A percentile compares a stretch with the other conserved stretches of the same genome.
Evolutionary conservation across 2,329 filamentous ascomycete genomes (phyloP).

Genomic region (Colletotrichum trifolii): DNA sequence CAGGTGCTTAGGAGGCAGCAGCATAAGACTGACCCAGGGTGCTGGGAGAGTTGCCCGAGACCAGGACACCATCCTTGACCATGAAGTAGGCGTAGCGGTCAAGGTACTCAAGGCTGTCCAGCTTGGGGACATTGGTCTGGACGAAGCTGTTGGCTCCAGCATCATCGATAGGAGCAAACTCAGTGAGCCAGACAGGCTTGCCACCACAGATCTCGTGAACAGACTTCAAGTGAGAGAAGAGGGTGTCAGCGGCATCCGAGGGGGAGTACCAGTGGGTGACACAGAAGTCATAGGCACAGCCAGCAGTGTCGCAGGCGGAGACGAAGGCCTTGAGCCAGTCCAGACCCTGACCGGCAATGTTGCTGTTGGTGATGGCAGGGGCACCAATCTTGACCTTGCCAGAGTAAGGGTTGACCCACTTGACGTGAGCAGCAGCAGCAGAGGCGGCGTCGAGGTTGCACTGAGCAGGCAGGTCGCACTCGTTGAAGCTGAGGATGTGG

Average conservation of each 20-base stretch:
- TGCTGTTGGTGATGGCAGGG: constrained; percentile 72
- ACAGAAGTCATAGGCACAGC: constrained; percentile 69
- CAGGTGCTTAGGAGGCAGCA: constrained; percentile 40
- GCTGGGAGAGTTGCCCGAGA: constrained; percentile 55
- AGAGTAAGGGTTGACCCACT: constrained; percentile 66
- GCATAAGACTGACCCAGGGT: constrained; percentile 62
- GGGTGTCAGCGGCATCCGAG: constrained; percentile 57
- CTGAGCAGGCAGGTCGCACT: constrained; percentile 72
- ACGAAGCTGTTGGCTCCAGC: constrained; percentile 62
- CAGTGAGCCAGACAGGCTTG: constrained; percentile 71
- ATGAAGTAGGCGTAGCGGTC: constrained; percentile 70
- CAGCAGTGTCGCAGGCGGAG: constrained; percentile 56
- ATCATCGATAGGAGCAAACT: constrained; percentile 67
- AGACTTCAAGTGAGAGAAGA: constrained; percentile 64
- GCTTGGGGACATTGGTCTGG: constrained; percentile 55
- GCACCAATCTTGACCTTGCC: constrained; percentile 65
- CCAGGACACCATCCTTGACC: constrained; percentile 55
- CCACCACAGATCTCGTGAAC: constrained; percentile 58
- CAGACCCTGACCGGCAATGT: constrained; percentile 60
- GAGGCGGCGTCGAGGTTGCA: constrained; percentile 64
- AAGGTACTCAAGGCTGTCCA: constrained; percentile 63
- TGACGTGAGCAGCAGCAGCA: constrained; percentile 64
- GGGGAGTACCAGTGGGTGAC: constrained; percentile 73
- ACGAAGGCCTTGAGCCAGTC: constrained; percentile 67
- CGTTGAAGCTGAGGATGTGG: constrained; percentile 76